Conservation (phyloP, 2,329 filamentous ascomycete species). For the Purpureocillium lavendulum region DNA sequence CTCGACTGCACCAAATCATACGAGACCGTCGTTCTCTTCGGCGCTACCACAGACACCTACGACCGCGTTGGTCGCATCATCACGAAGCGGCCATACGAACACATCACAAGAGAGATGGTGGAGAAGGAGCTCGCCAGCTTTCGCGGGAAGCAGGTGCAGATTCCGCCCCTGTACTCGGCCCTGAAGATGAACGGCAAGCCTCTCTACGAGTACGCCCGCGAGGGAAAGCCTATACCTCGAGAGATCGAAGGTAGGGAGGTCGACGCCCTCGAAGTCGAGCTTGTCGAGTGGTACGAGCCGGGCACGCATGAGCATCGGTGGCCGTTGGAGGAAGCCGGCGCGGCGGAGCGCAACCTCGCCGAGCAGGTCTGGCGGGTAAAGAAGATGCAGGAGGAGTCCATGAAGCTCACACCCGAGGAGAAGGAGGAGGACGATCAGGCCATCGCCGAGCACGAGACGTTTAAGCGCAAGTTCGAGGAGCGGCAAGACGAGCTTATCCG, state of each 20-base stretch:
- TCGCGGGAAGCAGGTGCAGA: constrained; percentile 77
- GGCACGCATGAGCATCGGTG: constrained; percentile 72
- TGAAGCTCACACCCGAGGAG: constrained; percentile 44
- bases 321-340: constrained; percentile 70
- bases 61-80: constrained; percentile 81
- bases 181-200: constrained; percentile 90
- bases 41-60: constrained; percentile 87
- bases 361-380: constrained; percentile 61
- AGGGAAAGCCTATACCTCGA: constrained; percentile 76
- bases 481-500: constrained; percentile 48
- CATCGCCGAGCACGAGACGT: constrained; percentile 44
- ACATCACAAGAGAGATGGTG: constrained; percentile 71
- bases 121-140: constrained; percentile 70
- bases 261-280: constrained; percentile 66
- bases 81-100: constrained; percentile 63
- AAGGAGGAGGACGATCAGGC: constrained; percentile 47
- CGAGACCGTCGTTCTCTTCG: constrained; percentile 82
- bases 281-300: constrained; percentile 78
- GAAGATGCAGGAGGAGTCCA: constrained; percentile 42
- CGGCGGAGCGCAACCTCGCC: constrained; percentile 66
- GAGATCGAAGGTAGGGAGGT: constrained; percentile 78
- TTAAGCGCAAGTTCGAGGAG: constrained; percentile 51
- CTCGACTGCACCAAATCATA: constrained; percentile 88
- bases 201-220: constrained; percentile 90
- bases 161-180: constrained; percentile 87